These are phyloP conservation scores for Akebia trifoliata DNA, from an alignment of 164 flowering plant species.

Conservation along the genomic window DNA sequence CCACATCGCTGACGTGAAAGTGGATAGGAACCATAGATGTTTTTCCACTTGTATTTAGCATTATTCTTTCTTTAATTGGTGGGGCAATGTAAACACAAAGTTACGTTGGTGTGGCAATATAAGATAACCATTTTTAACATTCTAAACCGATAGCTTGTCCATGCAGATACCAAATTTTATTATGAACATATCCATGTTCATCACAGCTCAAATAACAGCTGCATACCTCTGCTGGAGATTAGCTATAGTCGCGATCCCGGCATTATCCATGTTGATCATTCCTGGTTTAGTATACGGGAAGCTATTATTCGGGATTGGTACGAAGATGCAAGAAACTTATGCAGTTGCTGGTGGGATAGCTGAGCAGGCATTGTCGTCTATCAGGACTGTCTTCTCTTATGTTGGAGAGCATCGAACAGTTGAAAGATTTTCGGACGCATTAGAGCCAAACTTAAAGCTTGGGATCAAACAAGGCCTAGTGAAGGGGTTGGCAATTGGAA, in stretches of 20 bases:
- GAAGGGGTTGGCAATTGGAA: conserved; percentile 54
- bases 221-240: conserved; percentile 20
- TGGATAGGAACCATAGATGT: too few relatives aligned
- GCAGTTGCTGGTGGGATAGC: conserved; percentile 45
- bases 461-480: conserved; percentile 43
- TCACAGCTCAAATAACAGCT: conserved; percentile 14
- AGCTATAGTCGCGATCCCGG: conserved; percentile 18
- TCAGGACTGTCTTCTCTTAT: conserved; percentile 45
- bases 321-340: conserved; percentile 33
- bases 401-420: conserved; percentile 40
- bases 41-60: too few relatives aligned
- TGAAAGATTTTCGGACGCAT: conserved; percentile 26
- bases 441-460: conserved; percentile 23
- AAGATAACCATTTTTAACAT: neutral
- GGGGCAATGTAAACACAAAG: too few relatives aligned
- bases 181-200: conserved; percentile 17
- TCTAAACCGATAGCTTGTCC: neutral
- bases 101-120: too few relatives aligned
- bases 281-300: conserved; percentile 37
- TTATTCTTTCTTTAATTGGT: too few relatives aligned
- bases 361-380: conserved; percentile 49
- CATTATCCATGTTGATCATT: conserved; percentile 17
- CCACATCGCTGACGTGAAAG: too few relatives aligned
- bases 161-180: conserved; percentile 23
- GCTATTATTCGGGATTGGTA: conserved; percentile 18